phyloP scores from a whole-genome alignment of 305 asterid genomes.

The Solanum chacoense region DNA sequence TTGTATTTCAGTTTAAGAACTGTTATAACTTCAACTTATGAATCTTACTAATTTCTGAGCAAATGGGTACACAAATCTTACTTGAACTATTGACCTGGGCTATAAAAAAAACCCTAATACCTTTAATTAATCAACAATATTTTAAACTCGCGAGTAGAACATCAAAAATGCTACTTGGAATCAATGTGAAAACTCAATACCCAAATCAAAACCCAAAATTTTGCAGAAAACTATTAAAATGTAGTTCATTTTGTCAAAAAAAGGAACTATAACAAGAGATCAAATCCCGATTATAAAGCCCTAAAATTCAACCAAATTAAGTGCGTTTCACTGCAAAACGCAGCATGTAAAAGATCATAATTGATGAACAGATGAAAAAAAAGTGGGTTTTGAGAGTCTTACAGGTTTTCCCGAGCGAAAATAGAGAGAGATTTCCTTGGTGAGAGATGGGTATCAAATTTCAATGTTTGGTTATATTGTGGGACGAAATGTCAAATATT shows the following conservation, averaged over 20 bases:
- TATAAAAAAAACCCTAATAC: neutral
- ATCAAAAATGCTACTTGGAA: neutral
- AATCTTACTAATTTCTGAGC: neutral
- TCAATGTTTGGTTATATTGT: neutral
- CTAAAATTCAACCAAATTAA: neutral
- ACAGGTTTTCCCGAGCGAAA: conserved; percentile 1
- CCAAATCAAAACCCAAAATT: neutral
- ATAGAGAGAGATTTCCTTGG: neutral
- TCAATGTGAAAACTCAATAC: neutral
- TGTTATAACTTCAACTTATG: neutral
- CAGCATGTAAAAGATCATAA: neutral
- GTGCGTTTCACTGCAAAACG: neutral
- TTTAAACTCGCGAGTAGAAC: neutral
- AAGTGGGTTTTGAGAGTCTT: neutral
- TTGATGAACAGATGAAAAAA: neutral
- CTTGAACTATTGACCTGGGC: neutral
- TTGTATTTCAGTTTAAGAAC: neutral
- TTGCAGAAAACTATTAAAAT: neutral
- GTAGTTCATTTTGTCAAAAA: neutral
- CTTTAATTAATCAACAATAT: neutral
- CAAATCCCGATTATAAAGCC: neutral
- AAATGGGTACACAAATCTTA: neutral
- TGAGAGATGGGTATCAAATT: neutral
- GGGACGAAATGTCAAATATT: neutral
- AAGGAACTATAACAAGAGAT: neutral